Conservation (phyloP, 139 green algal genomes). For the Tetradesmus obliquus region DNA sequence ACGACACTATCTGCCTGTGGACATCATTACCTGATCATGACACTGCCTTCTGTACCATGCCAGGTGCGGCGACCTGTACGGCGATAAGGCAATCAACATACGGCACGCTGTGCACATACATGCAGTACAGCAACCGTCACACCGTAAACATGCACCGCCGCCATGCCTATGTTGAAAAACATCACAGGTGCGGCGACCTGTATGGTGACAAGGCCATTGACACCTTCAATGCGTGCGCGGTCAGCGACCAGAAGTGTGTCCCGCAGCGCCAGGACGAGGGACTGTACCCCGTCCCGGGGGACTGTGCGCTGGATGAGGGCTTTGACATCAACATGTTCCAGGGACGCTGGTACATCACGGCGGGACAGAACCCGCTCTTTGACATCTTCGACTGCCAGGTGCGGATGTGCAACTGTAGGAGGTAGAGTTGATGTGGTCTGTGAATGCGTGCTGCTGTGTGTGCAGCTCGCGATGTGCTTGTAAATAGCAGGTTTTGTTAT, state of each 20-base stretch:
- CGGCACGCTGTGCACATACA: too few relatives aligned
- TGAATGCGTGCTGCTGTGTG: not conserved
- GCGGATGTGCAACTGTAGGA: not conserved
- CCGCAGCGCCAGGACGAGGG: conserved; percentile 78
- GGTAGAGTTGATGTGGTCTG: not conserved
- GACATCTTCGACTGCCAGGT: conserved; percentile 92
- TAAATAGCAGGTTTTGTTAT: too few relatives aligned
- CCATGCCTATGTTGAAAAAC: too few relatives aligned
- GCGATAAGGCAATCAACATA: too few relatives aligned
- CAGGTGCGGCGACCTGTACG: too few relatives aligned
- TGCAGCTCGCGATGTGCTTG: not conserved
- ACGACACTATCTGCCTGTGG: too few relatives aligned
- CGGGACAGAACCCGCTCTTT: conserved; percentile 88
- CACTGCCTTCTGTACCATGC: too few relatives aligned
- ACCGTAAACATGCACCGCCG: too few relatives aligned
- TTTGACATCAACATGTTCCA: conserved; percentile 82
- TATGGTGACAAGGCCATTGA: conserved; percentile 83
- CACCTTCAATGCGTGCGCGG: conserved; percentile 88
- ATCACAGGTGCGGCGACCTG: conserved; percentile 80
- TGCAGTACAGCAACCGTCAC: too few relatives aligned
- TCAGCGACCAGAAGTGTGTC: conserved; percentile 90
- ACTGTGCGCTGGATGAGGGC: conserved; percentile 57
- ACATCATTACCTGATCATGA: too few relatives aligned
- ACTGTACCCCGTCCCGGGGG: conserved; percentile 62
- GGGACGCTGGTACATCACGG: conserved; percentile 91